Conservation (phyloP, 768 basidiomycete genomes). For the Vishniacozyma victoriae region DNA sequence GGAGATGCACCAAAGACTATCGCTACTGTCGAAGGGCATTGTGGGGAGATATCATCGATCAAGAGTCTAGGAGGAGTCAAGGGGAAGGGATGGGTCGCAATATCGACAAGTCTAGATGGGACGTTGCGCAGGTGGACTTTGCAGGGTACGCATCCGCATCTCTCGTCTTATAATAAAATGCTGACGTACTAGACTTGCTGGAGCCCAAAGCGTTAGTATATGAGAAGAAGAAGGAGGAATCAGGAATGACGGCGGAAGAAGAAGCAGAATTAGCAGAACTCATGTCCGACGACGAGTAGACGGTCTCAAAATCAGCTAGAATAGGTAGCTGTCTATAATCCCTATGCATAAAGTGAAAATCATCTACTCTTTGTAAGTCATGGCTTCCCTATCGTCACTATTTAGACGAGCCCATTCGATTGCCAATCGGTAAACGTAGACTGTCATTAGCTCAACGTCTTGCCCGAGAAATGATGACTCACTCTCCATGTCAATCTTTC, state of each 20-base stretch:
- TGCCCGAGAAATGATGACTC: conserved; percentile 17
- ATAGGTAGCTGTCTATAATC: no score
- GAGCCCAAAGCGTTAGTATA: conserved; percentile 37
- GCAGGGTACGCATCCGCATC: conserved; percentile 58
- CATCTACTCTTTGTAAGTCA: conserved; percentile 35
- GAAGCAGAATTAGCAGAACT: conserved; percentile 81
- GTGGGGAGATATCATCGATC: conserved; percentile 73
- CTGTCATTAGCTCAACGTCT: conserved; percentile 8
- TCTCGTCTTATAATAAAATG: conserved; percentile 7
- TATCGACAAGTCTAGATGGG: conserved; percentile 77
- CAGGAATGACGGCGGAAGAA: conserved; percentile 74
- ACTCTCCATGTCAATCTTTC: conserved; percentile 91
- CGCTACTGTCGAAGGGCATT: conserved; percentile 66
- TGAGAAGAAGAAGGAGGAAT: conserved; percentile 36
- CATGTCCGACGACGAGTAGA: conserved; percentile 49
- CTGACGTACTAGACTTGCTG: conserved; percentile 13
- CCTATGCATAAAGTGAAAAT: no score
- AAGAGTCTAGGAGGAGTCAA: conserved; percentile 51
- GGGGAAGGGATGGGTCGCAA: conserved; percentile 69
- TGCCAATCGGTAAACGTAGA: conserved; percentile 71
- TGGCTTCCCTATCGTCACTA: conserved; percentile 71
- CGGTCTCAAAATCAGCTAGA: neutral
- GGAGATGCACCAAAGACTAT: conserved; percentile 42
- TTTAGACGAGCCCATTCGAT: conserved; percentile 81
- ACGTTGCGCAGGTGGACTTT: conserved; percentile 83